phyloP scores from a whole-genome alignment of 192 early-diverging fungal genomes.

The Linnemannia zychae region DNA sequence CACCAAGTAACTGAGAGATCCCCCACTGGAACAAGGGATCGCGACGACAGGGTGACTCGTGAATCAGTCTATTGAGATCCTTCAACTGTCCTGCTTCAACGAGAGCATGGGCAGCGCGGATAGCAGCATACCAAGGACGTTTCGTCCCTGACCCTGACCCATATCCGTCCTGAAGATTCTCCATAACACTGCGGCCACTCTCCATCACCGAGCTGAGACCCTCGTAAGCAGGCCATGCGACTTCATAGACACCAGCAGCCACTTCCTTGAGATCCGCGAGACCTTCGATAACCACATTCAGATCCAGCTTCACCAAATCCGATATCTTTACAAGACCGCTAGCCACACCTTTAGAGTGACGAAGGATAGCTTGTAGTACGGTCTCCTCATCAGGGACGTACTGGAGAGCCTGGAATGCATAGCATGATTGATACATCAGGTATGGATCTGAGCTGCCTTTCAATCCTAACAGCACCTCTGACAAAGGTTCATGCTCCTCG shows the following conservation, averaged over 20 bases:
- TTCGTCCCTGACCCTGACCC: not conserved
- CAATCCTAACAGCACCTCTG: not conserved
- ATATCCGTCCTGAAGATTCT: not conserved
- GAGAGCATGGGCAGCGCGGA: slow-evolving; percentile 14
- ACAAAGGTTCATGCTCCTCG: not conserved
- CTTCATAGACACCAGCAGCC: not conserved
- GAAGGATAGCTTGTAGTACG: not conserved
- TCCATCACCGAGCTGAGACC: not conserved
- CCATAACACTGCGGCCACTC: not conserved
- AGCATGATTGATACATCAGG: not conserved
- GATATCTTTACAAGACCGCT: not conserved
- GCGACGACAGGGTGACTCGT: not conserved
- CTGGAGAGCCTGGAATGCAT: not conserved
- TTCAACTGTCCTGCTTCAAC: not conserved
- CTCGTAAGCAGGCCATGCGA: not conserved
- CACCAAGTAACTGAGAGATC: slow-evolving; percentile 10
- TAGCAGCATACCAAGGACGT: slow-evolving; percentile 11
- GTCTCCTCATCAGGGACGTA: not conserved
- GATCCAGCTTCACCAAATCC: not conserved
- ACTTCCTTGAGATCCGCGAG: not conserved
- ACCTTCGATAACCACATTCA: not conserved
- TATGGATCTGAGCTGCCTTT: not conserved
- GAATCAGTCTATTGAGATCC: slow-evolving; percentile 11
- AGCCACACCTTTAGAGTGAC: not conserved
- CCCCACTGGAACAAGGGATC: slow-evolving; percentile 15